Conservation (phyloP, 805 yeast species). For the Candida namnaoensis region DNA sequence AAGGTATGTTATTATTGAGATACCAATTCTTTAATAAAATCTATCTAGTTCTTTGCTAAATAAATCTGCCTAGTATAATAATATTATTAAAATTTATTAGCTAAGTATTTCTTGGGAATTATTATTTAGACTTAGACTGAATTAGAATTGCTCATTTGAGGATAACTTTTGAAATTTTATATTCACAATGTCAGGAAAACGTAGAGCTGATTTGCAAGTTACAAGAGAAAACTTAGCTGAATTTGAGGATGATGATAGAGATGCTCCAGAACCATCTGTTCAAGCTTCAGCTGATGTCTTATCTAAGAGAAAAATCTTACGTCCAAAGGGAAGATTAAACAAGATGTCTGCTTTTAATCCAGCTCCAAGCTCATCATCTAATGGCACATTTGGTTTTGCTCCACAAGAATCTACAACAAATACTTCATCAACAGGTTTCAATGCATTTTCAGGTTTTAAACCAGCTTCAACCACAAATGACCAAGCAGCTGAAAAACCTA, state of each 20-base stretch:
- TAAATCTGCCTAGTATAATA: too few relatives aligned
- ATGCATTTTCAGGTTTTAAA: background rate
- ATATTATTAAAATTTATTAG: too few relatives aligned
- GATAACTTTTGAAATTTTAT: too few relatives aligned
- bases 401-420: background rate
- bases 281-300: constrained; percentile 53
- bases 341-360: constrained; percentile 4
- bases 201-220: constrained; percentile 60
- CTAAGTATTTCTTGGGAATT: too few relatives aligned
- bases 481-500: background rate
- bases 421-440: constrained; percentile 1
- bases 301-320: constrained; percentile 62
- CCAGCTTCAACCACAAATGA: too few relatives aligned
- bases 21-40: too few relatives aligned
- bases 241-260: constrained; percentile 27
- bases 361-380: background rate
- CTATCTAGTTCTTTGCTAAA: too few relatives aligned
- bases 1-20: too few relatives aligned
- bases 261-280: constrained; percentile 20
- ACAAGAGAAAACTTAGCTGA: constrained; percentile 37
- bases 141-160: too few relatives aligned
- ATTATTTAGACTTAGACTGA: too few relatives aligned
- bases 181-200: constrained; percentile 45
- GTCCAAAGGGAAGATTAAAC: constrained; percentile 37
- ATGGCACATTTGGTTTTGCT: background rate